These are phyloP conservation scores for Cryphonectria japonica DNA, from an alignment of 2,329 filamentous ascomycete species.

Conservation along the genomic window DNA sequence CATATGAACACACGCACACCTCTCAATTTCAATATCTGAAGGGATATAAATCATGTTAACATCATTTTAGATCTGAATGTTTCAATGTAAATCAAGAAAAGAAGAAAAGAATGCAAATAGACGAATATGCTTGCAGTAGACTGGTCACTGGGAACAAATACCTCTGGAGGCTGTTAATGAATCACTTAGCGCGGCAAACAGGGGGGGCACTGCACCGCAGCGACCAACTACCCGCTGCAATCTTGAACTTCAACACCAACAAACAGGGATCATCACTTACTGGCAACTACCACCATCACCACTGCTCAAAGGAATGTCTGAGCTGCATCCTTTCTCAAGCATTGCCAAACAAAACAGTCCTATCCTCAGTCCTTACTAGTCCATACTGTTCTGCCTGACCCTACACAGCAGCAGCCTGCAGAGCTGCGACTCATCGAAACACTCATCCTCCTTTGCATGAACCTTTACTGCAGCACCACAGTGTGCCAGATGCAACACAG, in stretches of 20 bases:
- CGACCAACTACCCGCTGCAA: constrained; percentile 4
- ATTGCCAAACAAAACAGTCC: not conserved
- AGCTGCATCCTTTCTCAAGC: not conserved
- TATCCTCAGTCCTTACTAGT: not conserved
- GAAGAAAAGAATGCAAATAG: not conserved
- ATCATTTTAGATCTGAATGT: not conserved
- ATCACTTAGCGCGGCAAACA: constrained; percentile 7
- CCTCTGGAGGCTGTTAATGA: not conserved
- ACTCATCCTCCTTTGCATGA: not conserved
- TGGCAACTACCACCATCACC: not conserved
- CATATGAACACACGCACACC: too few relatives aligned
- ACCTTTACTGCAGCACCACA: not conserved
- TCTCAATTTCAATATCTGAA: not conserved
- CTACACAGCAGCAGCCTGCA: not conserved
- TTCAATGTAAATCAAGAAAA: not conserved
- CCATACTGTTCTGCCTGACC: not conserved
- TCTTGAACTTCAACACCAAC: constrained; percentile 10
- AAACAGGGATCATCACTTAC: constrained; percentile 12
- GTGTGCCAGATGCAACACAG: not conserved
- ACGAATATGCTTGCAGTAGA: not conserved
- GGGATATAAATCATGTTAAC: not conserved
- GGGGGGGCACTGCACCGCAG: not conserved
- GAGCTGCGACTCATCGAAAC: not conserved
- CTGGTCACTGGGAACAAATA: not conserved
- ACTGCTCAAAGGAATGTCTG: not conserved